Percentiles rank a stretch among this genome's conserved stretches.
These are phyloP conservation scores for Venturia carpophila DNA, from an alignment of 2,329 filamentous ascomycete species.

Conservation along the genomic window DNA sequence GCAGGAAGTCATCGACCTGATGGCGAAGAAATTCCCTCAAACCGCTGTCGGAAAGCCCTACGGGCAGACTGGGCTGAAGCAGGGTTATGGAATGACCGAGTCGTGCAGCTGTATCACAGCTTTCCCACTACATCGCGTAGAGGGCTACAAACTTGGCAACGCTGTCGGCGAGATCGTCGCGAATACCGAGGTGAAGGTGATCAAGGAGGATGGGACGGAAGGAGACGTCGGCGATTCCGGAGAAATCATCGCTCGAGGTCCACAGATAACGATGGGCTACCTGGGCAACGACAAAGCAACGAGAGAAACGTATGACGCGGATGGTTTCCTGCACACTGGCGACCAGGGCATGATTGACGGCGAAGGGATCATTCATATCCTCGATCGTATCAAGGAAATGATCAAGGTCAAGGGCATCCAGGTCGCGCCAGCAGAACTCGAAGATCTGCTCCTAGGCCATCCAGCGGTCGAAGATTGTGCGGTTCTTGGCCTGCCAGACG, in stretches of 20 bases:
- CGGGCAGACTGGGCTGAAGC: constrained; percentile 47
- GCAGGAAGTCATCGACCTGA: constrained; percentile 48
- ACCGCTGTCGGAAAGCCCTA: constrained; percentile 24
- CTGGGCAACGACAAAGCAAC: constrained; percentile 39
- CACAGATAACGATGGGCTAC: constrained; percentile 46
- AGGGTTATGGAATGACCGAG: constrained; percentile 64
- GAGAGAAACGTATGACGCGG: constrained; percentile 37
- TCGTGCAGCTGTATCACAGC: constrained; percentile 55
- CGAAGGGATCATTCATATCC: constrained; percentile 50
- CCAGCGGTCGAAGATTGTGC: constrained; percentile 49
- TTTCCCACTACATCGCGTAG: constrained; percentile 49
- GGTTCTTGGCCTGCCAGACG: constrained; percentile 46
- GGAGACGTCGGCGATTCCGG: constrained; percentile 45
- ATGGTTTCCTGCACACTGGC: constrained; percentile 51
- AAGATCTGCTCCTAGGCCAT: constrained; percentile 54
- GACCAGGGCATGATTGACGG: constrained; percentile 49
- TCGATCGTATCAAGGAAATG: constrained; percentile 59
- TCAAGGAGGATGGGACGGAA: constrained; percentile 49
- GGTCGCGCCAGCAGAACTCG: constrained; percentile 56
- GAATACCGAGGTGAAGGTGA: constrained; percentile 52
- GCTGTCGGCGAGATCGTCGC: constrained; percentile 50
- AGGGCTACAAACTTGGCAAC: constrained; percentile 48
- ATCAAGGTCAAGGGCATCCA: constrained; percentile 60
- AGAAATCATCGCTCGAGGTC: constrained; percentile 42
- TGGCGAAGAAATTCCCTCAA: constrained; percentile 49